Percentiles rank a stretch among this genome's conserved stretches.
phyloP scores from a whole-genome alignment of 345 rosid genomes.

The Orychophragmus violaceus region DNA sequence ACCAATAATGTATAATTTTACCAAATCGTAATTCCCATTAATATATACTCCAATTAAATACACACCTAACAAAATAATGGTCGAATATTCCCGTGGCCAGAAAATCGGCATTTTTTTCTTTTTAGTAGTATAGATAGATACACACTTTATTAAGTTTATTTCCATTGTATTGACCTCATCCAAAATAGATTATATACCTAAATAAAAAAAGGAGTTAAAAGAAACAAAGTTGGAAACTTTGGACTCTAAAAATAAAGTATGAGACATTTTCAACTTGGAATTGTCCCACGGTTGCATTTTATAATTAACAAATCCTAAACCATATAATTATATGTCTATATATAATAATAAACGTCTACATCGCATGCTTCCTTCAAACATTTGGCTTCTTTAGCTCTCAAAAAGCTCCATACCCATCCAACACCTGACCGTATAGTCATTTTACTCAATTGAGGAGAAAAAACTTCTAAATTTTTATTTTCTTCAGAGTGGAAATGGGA shows the following conservation, averaged over 20 bases:
- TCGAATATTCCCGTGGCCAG: no score
- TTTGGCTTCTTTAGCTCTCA: constrained; percentile 14
- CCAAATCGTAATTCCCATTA: no score
- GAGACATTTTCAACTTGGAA: constrained; percentile 14
- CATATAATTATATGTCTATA: background rate
- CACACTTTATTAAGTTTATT: background rate
- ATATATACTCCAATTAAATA: no score
- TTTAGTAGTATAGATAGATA: background rate
- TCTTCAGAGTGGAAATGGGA: constrained; percentile 38
- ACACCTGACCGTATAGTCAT: constrained; percentile 3
- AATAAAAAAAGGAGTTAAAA: background rate
- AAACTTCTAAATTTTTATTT: background rate
- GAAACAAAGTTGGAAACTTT: constrained; percentile 1
- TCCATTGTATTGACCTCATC: background rate
- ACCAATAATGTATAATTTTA: no score
- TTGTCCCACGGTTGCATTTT: constrained; percentile 28
- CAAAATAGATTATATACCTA: background rate
- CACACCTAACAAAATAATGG: no score
- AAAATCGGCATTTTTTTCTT: background rate
- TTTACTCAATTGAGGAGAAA: background rate
- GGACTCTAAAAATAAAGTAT: constrained; percentile 3
- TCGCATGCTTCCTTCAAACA: constrained; percentile 14
- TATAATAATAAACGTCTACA: constrained; percentile 6
- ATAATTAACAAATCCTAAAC: background rate
- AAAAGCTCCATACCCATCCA: constrained; percentile 2